Evolutionary conservation across 75 land plant species (phyloP), one percentile per base, ranked within the genome.

Genomic region (Chamaecyparis obtusa): DNA sequence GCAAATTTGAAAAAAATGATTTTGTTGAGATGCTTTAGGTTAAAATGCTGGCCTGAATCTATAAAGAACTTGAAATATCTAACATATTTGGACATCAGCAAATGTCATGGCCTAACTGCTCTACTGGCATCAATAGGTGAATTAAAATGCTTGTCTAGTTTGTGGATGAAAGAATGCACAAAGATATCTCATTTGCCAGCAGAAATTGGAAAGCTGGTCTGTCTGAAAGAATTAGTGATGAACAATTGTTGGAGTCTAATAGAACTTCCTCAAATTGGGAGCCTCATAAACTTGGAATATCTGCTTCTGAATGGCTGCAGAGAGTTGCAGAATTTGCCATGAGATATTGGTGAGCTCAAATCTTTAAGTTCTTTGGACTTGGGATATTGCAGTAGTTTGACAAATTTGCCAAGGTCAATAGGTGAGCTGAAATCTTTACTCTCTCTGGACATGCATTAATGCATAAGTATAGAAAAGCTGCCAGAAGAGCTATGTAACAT

Each of bases 191-290:
- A 11, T 33, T 74, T 74, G 76, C 76, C 76, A 74, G 76, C 2
- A 74, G 76, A 74, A 74, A 74, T 74, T 74, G 33, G 76, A 74
- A 74, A 33, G 13, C 37, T 74, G 33, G 37, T 74, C 37, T 13
- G 3, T 33, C 5, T 74, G 36, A 74, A 33, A 74, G 76, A 74
- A 74, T 33, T 74, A 74, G 76, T 74, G 14, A 74, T 74, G 76
- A 74, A 74, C 75, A 30, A 33, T 2, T 74, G 76, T 33, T 74
- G 76, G 37, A 74, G 36, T 2, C 36, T 74, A 33, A 74, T 33
- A 0, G 76, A 74, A 74, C 76, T 74, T 74, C 76, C 76, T 74
- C 76, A 33, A 74, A 74, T 74, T 32, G 76, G 76, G 37, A 74
- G 36, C 76, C 33, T 74, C 14, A 4, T 74, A 74, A 33, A 74